These are phyloP conservation scores for Protomyces macrosporus DNA, from an alignment of 1,139 yeast genomes.

Conservation along the genomic window DNA sequence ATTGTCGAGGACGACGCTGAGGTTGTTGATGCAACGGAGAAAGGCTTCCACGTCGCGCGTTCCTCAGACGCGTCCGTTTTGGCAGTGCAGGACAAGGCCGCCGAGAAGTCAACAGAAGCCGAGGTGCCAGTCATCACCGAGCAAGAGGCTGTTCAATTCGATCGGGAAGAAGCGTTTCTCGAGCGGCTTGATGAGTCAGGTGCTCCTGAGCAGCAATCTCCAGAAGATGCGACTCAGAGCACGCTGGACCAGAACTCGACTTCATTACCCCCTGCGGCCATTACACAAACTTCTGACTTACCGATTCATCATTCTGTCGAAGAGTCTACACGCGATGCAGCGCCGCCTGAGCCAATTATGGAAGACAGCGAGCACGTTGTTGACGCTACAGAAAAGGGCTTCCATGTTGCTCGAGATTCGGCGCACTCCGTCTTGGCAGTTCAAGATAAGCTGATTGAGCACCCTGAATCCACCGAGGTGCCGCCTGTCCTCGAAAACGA, in stretches of 20 bases:
- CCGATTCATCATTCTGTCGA: neutral
- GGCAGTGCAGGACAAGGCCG: neutral
- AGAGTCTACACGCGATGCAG: neutral
- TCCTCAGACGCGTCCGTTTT: neutral
- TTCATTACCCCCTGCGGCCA: no score
- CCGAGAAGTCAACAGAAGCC: neutral
- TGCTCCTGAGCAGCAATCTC: no score
- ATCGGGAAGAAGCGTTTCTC: neutral
- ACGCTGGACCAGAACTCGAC: no score
- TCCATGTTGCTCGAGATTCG: neutral
- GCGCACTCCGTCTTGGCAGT: neutral
- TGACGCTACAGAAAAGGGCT: neutral
- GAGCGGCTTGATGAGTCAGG: neutral
- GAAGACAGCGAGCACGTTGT: neutral
- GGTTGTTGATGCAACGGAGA: neutral
- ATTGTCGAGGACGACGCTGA: neutral
- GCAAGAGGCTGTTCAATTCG: neutral
- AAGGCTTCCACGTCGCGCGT: neutral
- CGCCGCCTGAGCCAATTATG: neutral
- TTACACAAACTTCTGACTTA: no score
- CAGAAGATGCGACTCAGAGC: no score
- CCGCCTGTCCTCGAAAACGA: neutral
- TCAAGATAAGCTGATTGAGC: neutral
- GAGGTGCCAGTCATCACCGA: neutral
- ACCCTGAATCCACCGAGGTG: neutral